Conservation (phyloP, 768 basidiomycete species). For the Naganishia kalamii region DNA sequence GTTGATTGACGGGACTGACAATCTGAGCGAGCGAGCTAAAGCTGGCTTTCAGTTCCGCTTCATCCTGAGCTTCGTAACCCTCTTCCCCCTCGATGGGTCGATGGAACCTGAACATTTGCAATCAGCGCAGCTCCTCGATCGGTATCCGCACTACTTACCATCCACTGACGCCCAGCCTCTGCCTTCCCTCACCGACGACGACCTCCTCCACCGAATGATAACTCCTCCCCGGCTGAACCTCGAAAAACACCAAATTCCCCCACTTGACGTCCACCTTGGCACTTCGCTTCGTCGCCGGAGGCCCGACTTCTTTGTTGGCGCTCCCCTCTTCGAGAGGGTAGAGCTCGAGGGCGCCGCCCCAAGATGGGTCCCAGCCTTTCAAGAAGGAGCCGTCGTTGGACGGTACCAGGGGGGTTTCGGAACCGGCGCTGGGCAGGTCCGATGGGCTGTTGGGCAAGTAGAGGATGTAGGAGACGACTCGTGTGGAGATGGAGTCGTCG, state of each 20-base stretch:
- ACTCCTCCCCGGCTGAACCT: conserved; percentile 86
- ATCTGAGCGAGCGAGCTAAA: conserved; percentile 82
- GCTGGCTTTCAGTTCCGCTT: conserved; percentile 52
- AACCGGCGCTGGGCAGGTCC: conserved; percentile 42
- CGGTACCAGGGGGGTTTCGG: conserved; percentile 52
- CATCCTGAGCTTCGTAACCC: conserved; percentile 60
- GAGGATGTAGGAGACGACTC: conserved; percentile 90
- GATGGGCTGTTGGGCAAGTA: conserved; percentile 65
- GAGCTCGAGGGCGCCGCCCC: conserved; percentile 90
- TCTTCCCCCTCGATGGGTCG: conserved; percentile 84
- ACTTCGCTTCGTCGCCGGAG: conserved; percentile 52
- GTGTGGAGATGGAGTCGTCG: conserved; percentile 94
- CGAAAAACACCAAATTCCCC: conserved; percentile 51
- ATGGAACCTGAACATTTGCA: conserved; percentile 57
- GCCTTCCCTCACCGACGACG: conserved; percentile 69
- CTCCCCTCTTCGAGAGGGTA: conserved; percentile 56
- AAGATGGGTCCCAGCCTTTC: conserved; percentile 71
- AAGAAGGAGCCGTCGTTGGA: conserved; percentile 37
- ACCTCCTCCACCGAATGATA: conserved; percentile 98
- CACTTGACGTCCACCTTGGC: conserved; percentile 45
- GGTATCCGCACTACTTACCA: conserved; percentile 53
- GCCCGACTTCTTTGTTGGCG: conserved; percentile 53
- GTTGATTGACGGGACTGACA: conserved; percentile 53
- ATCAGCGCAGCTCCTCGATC: conserved; percentile 3
- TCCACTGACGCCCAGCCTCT: conserved; percentile 81